Percentiles rank a stretch among this genome's conserved stretches.
Conservation (phyloP, 2,329 filamentous ascomycete species). For the Fusarium annulatum region DNA sequence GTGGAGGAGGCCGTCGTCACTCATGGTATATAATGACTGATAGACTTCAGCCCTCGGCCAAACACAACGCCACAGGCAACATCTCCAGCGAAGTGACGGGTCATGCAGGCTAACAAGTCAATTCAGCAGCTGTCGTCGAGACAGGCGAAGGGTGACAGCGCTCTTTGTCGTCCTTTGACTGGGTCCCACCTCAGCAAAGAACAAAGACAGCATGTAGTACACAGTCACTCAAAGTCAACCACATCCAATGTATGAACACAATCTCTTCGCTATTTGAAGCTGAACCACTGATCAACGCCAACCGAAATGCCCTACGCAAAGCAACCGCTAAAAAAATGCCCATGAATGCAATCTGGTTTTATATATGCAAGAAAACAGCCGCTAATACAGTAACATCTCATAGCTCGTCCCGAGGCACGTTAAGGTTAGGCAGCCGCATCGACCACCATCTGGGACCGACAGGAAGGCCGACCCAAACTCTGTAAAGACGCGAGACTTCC, state of each 20-base stretch:
- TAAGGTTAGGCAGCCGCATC: constrained; percentile 56
- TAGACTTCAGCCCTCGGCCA: background rate
- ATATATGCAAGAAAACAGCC: constrained; percentile 4
- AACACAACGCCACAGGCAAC: background rate
- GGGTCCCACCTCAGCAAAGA: background rate
- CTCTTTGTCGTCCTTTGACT: background rate
- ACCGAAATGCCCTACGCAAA: constrained; percentile 10
- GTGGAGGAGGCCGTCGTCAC: background rate
- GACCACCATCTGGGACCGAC: constrained; percentile 61
- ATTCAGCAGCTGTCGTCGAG: background rate
- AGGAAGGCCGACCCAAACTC: constrained; percentile 65
- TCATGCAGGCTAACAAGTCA: background rate
- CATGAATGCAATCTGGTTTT: constrained; percentile 7
- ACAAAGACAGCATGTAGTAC: background rate
- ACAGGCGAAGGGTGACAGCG: no score
- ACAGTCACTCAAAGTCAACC: background rate
- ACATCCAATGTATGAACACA: background rate
- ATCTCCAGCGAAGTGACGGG: background rate
- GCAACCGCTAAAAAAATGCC: constrained; percentile 20
- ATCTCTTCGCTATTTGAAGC: constrained; percentile 8
- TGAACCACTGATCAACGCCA: constrained; percentile 8
- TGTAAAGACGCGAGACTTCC: constrained; percentile 60
- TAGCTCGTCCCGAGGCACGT: constrained; percentile 60
- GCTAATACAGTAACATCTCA: constrained; percentile 44
- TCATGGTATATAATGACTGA: background rate